Evolutionary conservation across 306 rosid species (phyloP).

Genomic region (Fagus sylvatica): DNA sequence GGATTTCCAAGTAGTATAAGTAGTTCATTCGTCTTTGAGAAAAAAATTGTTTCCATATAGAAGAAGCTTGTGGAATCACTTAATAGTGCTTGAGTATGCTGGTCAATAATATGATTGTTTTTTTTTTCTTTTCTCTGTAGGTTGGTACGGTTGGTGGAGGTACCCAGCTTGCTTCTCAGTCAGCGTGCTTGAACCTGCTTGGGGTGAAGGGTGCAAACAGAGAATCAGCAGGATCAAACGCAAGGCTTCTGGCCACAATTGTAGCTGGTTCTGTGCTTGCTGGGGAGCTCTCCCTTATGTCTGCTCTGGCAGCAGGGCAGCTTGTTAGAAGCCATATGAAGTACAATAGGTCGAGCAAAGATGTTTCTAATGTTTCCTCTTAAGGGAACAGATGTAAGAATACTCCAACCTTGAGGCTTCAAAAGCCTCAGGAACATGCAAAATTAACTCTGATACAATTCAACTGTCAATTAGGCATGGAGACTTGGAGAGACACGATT

Average conservation of each 20-base stretch:
- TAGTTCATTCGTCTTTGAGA: too few species aligned
- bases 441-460: neutral
- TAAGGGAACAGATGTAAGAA: slow-evolving; percentile 13
- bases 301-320: slow-evolving; percentile 91
- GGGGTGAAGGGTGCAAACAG: slow-evolving; percentile 90
- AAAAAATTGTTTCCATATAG: too few species aligned
- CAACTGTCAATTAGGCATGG: slow-evolving; percentile 6
- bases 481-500: neutral
- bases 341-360: slow-evolving; percentile 82
- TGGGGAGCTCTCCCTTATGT: slow-evolving; percentile 90
- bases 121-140: slow-evolving; percentile 30
- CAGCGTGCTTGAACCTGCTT: slow-evolving; percentile 85
- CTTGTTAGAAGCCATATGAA: slow-evolving; percentile 92
- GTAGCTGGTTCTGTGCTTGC: slow-evolving; percentile 93
- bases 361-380: slow-evolving; percentile 45
- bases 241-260: slow-evolving; percentile 67
- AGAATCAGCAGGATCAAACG: slow-evolving; percentile 72
- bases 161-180: slow-evolving; percentile 90
- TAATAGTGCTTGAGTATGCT: too few species aligned
- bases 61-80: too few species aligned
- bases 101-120: too few species aligned
- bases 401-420: neutral
- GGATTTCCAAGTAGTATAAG: too few species aligned
- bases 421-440: neutral
- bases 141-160: slow-evolving; percentile 99